phyloP scores from a whole-genome alignment of 345 rosid species.

The Dipteronia sinensis region DNA sequence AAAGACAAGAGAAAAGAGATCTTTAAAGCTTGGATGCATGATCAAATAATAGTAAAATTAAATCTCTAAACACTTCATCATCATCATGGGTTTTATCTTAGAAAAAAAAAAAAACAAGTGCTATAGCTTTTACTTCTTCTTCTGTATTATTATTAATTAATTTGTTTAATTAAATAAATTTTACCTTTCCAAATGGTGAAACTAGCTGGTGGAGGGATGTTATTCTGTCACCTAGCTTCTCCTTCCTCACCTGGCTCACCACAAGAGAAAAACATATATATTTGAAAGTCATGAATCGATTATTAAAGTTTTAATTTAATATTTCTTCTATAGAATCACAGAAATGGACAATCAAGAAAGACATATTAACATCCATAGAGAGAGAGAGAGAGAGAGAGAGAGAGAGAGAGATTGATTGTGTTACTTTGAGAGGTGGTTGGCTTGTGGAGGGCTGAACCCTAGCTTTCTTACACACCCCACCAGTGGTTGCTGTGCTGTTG shows the following conservation, averaged over 20 bases:
- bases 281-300: too few species aligned
- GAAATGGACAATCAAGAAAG: slow-evolving; percentile 32
- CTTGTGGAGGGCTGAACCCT: slow-evolving; percentile 48
- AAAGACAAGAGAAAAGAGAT: not conserved
- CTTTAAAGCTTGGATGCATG: too few species aligned
- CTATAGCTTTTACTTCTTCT: not conserved
- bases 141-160: not conserved
- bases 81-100: slow-evolving; percentile 21
- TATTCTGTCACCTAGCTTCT: slow-evolving; percentile 52
- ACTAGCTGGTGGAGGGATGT: slow-evolving; percentile 57
- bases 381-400: not conserved
- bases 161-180: not conserved
- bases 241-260: slow-evolving; percentile 47
- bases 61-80: too few species aligned
- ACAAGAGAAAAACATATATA: not conserved
- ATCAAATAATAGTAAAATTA: too few species aligned
- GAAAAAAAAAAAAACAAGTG: not conserved
- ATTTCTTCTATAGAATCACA: slow-evolving; percentile 19
- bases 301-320: not conserved
- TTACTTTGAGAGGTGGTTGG: slow-evolving; percentile 46
- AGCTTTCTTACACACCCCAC: slow-evolving; percentile 50
- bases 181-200: slow-evolving; percentile 61
- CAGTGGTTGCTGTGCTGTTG: slow-evolving; percentile 40
- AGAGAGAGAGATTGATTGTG: slow-evolving; percentile 1
- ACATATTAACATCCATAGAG: slow-evolving; percentile 18